phyloP scores from a whole-genome alignment of 2,329 filamentous ascomycete species.

The Botrytis squamosa region DNA sequence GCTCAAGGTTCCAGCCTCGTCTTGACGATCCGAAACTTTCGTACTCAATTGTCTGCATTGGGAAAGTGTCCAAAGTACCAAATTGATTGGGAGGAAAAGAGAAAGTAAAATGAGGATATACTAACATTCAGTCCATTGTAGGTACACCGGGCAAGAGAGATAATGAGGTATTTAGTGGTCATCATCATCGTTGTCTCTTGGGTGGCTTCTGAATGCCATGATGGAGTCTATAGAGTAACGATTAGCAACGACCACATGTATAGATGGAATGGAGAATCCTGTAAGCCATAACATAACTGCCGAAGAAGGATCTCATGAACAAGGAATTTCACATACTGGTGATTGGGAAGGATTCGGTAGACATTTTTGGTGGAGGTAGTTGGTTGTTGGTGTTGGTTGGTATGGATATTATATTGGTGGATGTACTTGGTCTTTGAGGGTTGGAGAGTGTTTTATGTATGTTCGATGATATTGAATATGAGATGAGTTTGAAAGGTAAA shows the following conservation, averaged over 20 bases:
- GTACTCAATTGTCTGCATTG: slow-evolving; percentile 7
- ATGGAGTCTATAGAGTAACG: neutral
- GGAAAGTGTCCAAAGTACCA: slow-evolving; percentile 7
- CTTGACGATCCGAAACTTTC: slow-evolving; percentile 9
- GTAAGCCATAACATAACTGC: neutral
- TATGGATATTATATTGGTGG: neutral
- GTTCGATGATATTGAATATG: neutral
- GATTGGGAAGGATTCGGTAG: slow-evolving; percentile 11
- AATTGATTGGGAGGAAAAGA: neutral
- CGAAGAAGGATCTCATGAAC: neutral
- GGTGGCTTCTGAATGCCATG: slow-evolving; percentile 18
- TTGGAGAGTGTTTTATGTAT: neutral
- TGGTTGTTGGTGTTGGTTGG: slow-evolving; percentile 5
- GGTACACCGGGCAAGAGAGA: neutral
- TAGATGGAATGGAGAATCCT: neutral
- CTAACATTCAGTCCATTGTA: slow-evolving; percentile 14
- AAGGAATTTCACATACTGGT: slow-evolving; percentile 18
- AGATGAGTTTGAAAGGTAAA: neutral
- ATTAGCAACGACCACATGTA: slow-evolving; percentile 3
- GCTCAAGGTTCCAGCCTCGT: slow-evolving; percentile 22
- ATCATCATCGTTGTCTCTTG: slow-evolving; percentile 22
- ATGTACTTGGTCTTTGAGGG: neutral
- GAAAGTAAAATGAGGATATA: slow-evolving; percentile 11
- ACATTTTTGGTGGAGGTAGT: slow-evolving; percentile 3
- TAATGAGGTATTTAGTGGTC: slow-evolving; percentile 12